Base-by-base conservation (phyloP, 176 grass and related monocot species). In the Tuctoria greenei region DNA sequence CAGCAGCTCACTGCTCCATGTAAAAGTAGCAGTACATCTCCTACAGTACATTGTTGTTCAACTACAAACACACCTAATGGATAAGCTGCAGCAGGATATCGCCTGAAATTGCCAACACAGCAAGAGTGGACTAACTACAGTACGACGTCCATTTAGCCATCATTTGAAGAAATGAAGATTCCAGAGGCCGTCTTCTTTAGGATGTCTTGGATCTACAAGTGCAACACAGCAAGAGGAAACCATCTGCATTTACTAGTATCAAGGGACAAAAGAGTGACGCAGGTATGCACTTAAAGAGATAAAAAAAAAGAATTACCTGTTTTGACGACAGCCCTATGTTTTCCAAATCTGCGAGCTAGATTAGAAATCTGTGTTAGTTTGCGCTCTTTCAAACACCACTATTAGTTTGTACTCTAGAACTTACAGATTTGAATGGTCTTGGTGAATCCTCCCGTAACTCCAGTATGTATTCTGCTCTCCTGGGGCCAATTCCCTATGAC, bases 381-480 rank as follows among this genome's bases (percentile, higher is more conserved):
- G 82, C 9, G 1, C 28, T 21, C 64, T 51, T 52, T 18, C 46
- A 67, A 85, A 77, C 24, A 38, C 27, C 35, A 61, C 10, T 24
- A 77, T 37, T 77, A 69, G 38, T 50, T 69, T 17, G 17, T n/a
- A 44, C 18, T 81, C 23, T 39, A 73, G 14, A 76, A 77, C 82
- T 86, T 95, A 99, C 92, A 66, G 77, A 88, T 92, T 92, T 88
- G 78, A 99, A 88, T 57, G 95, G 95, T 57, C 50, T 86, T 2
- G 76, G 87, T 31, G 85, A 80, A 60, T 95, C 76, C 66, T 92
- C 89, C 34, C 89, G 84, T 20, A 95, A 75, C 69, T 95, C 95
- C 25, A 99, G 73, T 71, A 99, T 90, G 62, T 99, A 99, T 16
- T 95, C 87, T 55, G 95, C 92, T 76, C 95, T 89, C 80, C 73